Evolutionary conservation across 2,329 filamentous ascomycete genomes (phyloP), one percentile per base, ranked within the genome.

Genomic region (Ceratocystis ficicola): DNA sequence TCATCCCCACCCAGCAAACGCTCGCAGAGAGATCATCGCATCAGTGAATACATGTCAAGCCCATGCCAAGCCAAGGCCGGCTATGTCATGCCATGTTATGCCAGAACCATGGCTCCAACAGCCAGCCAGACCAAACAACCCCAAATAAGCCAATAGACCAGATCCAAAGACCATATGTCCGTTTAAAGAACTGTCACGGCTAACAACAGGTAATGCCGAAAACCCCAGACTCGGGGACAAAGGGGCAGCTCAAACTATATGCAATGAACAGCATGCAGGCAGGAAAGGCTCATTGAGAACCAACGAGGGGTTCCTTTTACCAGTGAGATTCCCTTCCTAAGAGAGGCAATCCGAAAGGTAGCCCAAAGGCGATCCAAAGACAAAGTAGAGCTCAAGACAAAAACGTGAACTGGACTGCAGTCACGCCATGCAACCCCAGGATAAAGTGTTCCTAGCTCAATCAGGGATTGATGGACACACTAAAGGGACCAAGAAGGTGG

Each of bases 21-120:
- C 59, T 44, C 32, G 20, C 60, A 46, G 36, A 41, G 36, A 62
- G 44, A 62, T 25, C 44, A 46, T 44, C 36, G 36, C 44, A 44
- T 62, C 60, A 46, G 60, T n/a, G 50, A 57, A 60, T 60, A 57
- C 63, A 65, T 28, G 63, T 32, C 48, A 59, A 65, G 48, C 36
- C 55, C 48, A 57, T 65, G 46, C 32, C 32, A 64, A 36, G 62
- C n/a, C 59, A 41, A 15, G 36, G 10, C 36, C 3, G 3, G 36
- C 10, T 12, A 32, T 44, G 41, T 8, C 10, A 55, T 55, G 63
- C n/a, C 50, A 59, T 60, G 20, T 17, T 48, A 59, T 65, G 50
- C 44, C 61, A 63, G 44, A 48, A 46, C 36, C 55, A 59, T 59
- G 15, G 32, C 44, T 44, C 10, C 46, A 15, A 36, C 36, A 64